These are phyloP conservation scores for Cryphonectria parasitica DNA, from an alignment of 2,329 filamentous ascomycete species.

Conservation along the genomic window DNA sequence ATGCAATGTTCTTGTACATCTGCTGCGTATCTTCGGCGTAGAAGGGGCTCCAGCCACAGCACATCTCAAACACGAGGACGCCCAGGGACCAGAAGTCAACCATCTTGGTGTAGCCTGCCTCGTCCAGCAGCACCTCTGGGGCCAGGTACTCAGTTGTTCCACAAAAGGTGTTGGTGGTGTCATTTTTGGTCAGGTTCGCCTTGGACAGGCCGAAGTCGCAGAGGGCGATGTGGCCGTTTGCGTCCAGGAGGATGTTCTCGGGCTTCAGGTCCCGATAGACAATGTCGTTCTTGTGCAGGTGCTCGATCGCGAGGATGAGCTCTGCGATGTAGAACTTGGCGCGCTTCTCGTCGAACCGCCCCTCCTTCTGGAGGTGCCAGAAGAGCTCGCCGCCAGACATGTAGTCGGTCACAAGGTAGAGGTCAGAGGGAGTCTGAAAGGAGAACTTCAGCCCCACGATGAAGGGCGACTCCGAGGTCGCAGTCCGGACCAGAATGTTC, in stretches of 20 bases:
- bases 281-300: conserved; percentile 95
- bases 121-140: conserved; percentile 91
- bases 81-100: conserved; percentile 99
- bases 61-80: conserved; percentile 99
- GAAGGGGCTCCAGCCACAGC: conserved; percentile 98
- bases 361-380: conserved; percentile 98
- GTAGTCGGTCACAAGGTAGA: conserved; percentile 98
- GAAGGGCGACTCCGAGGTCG: conserved; percentile 93
- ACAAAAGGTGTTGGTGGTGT: conserved; percentile 98
- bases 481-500: conserved; percentile 95
- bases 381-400: conserved; percentile 99
- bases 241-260: conserved; percentile 95
- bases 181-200: conserved; percentile 94
- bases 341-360: conserved; percentile 89
- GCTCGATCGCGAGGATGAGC: conserved; percentile 90
- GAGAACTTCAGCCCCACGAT: conserved; percentile 98
- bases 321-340: conserved; percentile 99
- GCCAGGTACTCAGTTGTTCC: conserved; percentile 97
- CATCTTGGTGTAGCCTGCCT: conserved; percentile 99
- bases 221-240: conserved; percentile 95
- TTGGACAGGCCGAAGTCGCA: conserved; percentile 98
- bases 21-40: conserved; percentile 99
- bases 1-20: conserved; percentile 99
- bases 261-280: conserved; percentile 97
- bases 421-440: conserved; percentile 94